Evolutionary conservation across 805 yeast genomes (phyloP), one percentile per base, ranked within the genome.

Genomic region (Lipomyces chichibuensis): DNA sequence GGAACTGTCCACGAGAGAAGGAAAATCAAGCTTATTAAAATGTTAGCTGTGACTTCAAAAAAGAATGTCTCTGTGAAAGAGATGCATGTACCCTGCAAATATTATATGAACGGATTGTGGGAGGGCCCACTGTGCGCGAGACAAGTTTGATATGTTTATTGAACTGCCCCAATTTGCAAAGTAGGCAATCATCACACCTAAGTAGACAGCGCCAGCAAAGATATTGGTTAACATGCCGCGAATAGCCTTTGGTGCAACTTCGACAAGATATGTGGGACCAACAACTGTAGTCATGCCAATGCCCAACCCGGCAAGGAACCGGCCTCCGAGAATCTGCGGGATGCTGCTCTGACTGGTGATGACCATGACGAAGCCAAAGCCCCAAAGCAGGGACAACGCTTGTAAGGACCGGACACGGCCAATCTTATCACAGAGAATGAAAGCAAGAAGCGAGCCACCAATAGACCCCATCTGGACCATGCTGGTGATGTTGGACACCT

Each of bases 201-300:
- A 75, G 70, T 85, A 85, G 46, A 85, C 88, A 8, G 86, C 84
- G 66, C 88, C 88, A 2, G 87, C 82, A 73, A 84, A 86, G 51
- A 84, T 76, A 77, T 85, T 82, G 59, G 80, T 81, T 72, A 85
- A 81, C 60, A 83, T 85, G 72, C 96, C 96, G 80, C 96, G 83
- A 63, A 89, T 85, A 83, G 89, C 87, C 73, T 84, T 86, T 27
- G 94, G 95, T 27, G 92, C 85, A 43, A 90, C 87, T 77, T 90
- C 91, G 43, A 92, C 89, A 81, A 88, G 87, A 76, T 89, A 90
- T 13, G 64, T 60, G 8, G 65, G 65, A 23, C 43, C 65, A 35
- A 62, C 56, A 32, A 60, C 65, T 11, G 65, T 29, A 13, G 65
- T 60, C 52, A 27, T 29, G 43, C 65, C 65, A 29, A 62, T 61